Conservation (phyloP, 768 basidiomycete species). For the Phanerochaete carnosa region DNA sequence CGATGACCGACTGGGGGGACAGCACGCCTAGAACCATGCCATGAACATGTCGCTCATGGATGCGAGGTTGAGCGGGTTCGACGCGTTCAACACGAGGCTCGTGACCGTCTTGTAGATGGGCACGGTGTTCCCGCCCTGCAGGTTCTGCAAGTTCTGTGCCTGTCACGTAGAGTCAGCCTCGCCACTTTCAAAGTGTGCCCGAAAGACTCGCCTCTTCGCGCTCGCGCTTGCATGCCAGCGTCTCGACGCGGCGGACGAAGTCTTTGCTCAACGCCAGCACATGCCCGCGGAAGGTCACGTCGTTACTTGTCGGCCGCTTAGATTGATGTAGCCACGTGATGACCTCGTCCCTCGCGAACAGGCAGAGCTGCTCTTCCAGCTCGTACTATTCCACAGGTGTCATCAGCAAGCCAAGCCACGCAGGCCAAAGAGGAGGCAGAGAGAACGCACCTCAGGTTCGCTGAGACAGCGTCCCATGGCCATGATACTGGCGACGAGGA, state of each 20-base stretch:
- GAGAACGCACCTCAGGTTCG: conserved; percentile 81
- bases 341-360: conserved; percentile 94
- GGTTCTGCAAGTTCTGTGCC: conserved; percentile 32
- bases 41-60: conserved; percentile 84
- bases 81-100: conserved; percentile 80
- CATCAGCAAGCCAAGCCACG: not conserved
- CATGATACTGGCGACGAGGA: conserved; percentile 83
- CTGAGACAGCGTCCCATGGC: conserved; percentile 89
- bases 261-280: conserved; percentile 60
- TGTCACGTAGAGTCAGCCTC: conserved; percentile 10
- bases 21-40: conserved; percentile 70
- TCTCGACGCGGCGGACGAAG: conserved; percentile 77
- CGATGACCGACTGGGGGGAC: not conserved
- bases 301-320: conserved; percentile 50
- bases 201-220: conserved; percentile 62
- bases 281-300: conserved; percentile 52
- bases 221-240: conserved; percentile 83
- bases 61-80: conserved; percentile 80
- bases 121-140: conserved; percentile 32
- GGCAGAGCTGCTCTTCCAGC: conserved; percentile 85
- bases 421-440: not conserved
- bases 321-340: conserved; percentile 57
- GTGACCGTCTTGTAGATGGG: conserved; percentile 81
- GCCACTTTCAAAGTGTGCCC: not conserved
- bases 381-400: conserved; percentile 57